A percentile compares a stretch with the other conserved stretches of the same genome.
These are phyloP conservation scores for Fusarium nygamai DNA, from an alignment of 2,329 filamentous ascomycete genomes.

Conservation along the genomic window DNA sequence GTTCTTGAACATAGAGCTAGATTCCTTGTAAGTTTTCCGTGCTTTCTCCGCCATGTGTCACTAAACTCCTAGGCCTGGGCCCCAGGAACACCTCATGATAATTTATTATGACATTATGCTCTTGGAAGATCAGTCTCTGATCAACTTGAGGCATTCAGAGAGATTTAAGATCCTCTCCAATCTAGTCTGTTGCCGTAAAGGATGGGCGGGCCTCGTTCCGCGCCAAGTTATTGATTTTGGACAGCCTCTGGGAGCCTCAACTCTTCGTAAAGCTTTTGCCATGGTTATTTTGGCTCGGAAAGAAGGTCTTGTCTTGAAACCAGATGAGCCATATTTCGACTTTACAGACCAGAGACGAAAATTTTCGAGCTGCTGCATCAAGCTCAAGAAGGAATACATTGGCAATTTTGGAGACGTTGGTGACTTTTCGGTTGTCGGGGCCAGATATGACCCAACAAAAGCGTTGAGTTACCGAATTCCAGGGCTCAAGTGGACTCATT, in stretches of 20 bases:
- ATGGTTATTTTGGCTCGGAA: constrained; percentile 70
- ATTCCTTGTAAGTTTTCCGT: constrained; percentile 67
- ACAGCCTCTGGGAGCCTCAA: constrained; percentile 58
- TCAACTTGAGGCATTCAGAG: constrained; percentile 64
- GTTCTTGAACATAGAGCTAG: constrained; percentile 72
- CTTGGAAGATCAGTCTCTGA: constrained; percentile 62
- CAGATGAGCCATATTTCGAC: constrained; percentile 80
- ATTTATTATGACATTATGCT: constrained; percentile 69
- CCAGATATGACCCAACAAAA: constrained; percentile 72
- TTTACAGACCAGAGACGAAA: constrained; percentile 51
- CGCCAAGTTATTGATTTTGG: constrained; percentile 75
- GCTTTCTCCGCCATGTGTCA: constrained; percentile 13
- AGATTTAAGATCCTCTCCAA: constrained; percentile 68
- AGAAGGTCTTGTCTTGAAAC: constrained; percentile 86
- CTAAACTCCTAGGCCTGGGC: constrained; percentile 52
- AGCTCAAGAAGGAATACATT: constrained; percentile 89
- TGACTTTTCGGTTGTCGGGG: constrained; percentile 84
- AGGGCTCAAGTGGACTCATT: constrained; percentile 78
- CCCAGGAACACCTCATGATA: constrained; percentile 68
- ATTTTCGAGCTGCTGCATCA: constrained; percentile 70
- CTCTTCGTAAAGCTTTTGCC: constrained; percentile 73
- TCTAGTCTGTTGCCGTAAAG: constrained; percentile 62
- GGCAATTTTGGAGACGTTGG: constrained; percentile 81
- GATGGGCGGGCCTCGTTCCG: constrained; percentile 73
- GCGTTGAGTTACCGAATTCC: constrained; percentile 65